Conservation (phyloP, 2,329 filamentous ascomycete species). For the Arthroderma sp. region DNA sequence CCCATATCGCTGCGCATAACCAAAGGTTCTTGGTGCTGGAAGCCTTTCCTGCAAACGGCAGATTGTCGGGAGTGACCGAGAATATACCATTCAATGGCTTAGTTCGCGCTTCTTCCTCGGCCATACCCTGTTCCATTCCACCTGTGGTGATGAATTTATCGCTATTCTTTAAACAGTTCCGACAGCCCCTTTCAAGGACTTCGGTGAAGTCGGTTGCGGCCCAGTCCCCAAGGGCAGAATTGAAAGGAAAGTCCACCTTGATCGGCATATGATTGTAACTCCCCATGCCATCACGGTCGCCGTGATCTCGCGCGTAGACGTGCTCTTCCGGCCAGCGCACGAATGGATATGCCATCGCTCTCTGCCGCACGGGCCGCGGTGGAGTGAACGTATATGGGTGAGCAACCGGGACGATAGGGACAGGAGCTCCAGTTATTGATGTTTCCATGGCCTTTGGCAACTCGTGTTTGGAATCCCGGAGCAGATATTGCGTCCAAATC, state of each 20-base stretch:
- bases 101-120: conserved; percentile 1
- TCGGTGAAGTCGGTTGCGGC: conserved; percentile 12
- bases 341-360: conserved; percentile 15
- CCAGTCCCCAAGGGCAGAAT: conserved; percentile 15
- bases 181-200: conserved; percentile 11
- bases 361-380: conserved; percentile 2
- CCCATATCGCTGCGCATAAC: conserved; percentile 24
- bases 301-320: conserved; percentile 24
- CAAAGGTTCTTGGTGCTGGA: conserved; percentile 16
- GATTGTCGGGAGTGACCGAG: conserved; percentile 23
- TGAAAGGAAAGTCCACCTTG: conserved; percentile 10
- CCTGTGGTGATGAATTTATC: conserved; percentile 4
- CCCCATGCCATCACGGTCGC: conserved; percentile 20
- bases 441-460: background rate
- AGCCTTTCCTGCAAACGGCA: conserved; percentile 21
- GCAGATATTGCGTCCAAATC: conserved; percentile 19
- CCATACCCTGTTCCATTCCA: conserved; percentile 4
- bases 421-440: conserved; percentile 12
- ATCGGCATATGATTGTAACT: conserved; percentile 21
- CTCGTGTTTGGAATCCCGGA: background rate
- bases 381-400: conserved; percentile 25
- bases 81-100: conserved; percentile 23
- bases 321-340: conserved; percentile 25
- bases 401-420: conserved; percentile 22
- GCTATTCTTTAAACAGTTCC: conserved; percentile 3